Conservation (phyloP, 225 moss, liverwort and hornwort species). For the Ulota crispa region DNA sequence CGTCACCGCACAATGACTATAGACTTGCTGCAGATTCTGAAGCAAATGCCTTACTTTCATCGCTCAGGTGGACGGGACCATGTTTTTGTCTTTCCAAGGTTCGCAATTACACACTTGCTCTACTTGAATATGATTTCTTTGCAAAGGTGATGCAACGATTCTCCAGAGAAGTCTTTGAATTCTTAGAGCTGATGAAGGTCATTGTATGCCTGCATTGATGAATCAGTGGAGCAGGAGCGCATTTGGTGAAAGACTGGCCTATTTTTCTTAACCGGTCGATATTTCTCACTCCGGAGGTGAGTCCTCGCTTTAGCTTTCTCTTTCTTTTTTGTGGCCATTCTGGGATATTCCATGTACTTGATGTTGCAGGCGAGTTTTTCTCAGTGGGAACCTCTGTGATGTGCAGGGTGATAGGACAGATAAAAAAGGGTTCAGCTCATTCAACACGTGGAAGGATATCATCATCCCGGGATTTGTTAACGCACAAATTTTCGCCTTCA, state of each 20-base stretch:
- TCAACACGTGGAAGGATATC: conserved; percentile 81
- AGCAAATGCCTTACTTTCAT: conserved; percentile 69
- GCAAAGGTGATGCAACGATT: not conserved
- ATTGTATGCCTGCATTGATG: conserved; percentile 11
- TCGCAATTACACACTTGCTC: not conserved
- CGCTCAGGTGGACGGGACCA: conserved; percentile 75
- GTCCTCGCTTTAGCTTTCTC: conserved; percentile 16
- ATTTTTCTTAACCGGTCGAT: conserved; percentile 65
- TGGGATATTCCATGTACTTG: not conserved
- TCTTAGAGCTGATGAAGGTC: not conserved
- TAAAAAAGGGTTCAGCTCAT: conserved; percentile 59
- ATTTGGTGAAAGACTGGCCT: conserved; percentile 68
- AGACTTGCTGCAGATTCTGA: conserved; percentile 44
- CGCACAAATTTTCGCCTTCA: conserved; percentile 15
- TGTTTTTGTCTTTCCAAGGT: conserved; percentile 79
- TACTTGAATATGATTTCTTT: not conserved
- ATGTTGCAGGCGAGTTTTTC: not conserved
- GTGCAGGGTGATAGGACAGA: conserved; percentile 73
- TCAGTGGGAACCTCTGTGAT: not conserved
- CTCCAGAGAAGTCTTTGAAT: not conserved
- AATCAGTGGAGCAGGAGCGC: conserved; percentile 72
- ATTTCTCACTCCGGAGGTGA: conserved; percentile 73
- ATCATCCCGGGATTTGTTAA: conserved; percentile 70
- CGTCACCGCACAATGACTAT: not conserved
- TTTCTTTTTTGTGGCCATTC: conserved; percentile 1